These are phyloP conservation scores for Mortierella sp. DNA, from an alignment of 371 early-diverging fungal species.

Conservation along the genomic window DNA sequence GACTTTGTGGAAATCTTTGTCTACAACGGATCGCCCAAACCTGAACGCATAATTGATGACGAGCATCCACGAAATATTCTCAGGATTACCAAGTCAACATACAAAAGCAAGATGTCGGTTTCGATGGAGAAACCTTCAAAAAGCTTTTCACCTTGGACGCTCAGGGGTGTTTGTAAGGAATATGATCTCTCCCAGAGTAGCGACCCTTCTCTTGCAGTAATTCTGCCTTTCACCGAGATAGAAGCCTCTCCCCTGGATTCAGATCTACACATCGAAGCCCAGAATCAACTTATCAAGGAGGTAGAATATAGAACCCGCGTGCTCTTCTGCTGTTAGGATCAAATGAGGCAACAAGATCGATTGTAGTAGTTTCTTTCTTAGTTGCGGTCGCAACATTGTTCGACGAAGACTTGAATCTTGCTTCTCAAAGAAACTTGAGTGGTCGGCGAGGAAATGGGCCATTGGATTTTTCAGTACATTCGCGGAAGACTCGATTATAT, in stretches of 20 bases:
- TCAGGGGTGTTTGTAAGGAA: conserved; percentile 27
- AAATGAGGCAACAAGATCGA: conserved; percentile 22
- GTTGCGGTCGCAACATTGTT: conserved; percentile 18
- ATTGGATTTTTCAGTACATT: conserved; percentile 24
- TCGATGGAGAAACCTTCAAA: conserved; percentile 21
- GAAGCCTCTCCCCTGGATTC: conserved; percentile 8
- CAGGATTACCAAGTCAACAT: conserved; percentile 3
- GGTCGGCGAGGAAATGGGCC: conserved; percentile 34
- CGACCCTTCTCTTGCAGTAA: not conserved
- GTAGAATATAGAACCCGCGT: not conserved
- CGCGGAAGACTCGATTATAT: not conserved
- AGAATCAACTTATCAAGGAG: conserved; percentile 15
- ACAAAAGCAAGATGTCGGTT: not conserved
- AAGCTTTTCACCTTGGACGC: conserved; percentile 11
- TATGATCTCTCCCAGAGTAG: conserved; percentile 4
- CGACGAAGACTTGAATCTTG: conserved; percentile 9
- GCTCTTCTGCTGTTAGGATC: not conserved
- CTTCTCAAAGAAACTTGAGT: conserved; percentile 11
- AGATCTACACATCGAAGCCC: not conserved
- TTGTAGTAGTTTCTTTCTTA: conserved; percentile 15
- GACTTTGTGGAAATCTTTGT: not conserved
- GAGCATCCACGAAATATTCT: conserved; percentile 15
- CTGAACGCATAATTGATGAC: conserved; percentile 1
- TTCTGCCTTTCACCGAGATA: conserved; percentile 11
- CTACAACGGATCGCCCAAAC: conserved; percentile 7